Evolutionary conservation across 2,329 filamentous ascomycete genomes (phyloP).

Genomic region (Graphium sp.): DNA sequence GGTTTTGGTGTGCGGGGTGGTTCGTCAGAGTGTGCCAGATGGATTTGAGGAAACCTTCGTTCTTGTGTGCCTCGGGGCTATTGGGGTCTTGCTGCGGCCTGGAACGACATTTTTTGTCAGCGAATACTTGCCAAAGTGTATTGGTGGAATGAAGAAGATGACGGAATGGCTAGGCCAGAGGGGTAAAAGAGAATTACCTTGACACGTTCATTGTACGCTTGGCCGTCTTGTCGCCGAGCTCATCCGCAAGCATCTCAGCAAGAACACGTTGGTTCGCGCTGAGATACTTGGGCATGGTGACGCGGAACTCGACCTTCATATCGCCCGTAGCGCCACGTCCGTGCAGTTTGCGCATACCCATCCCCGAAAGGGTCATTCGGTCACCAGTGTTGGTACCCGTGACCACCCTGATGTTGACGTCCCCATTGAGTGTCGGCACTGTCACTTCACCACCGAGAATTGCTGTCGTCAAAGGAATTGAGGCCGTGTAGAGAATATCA

Average conservation of each 20-base stretch:
- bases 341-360: slow-evolving; percentile 83
- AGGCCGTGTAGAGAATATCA: slow-evolving; percentile 84
- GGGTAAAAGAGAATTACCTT: slow-evolving; percentile 22
- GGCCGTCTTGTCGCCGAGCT: slow-evolving; percentile 84
- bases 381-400: slow-evolving; percentile 90
- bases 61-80: slow-evolving; percentile 41
- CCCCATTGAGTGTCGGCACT: slow-evolving; percentile 78
- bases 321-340: slow-evolving; percentile 58
- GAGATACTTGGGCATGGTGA: slow-evolving; percentile 88
- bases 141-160: too few species aligned
- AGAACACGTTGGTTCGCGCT: slow-evolving; percentile 83
- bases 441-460: slow-evolving; percentile 79
- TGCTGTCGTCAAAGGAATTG: slow-evolving; percentile 82
- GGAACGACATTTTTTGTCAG: too few species aligned
- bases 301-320: slow-evolving; percentile 84
- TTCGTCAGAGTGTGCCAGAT: slow-evolving; percentile 90
- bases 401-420: slow-evolving; percentile 78
- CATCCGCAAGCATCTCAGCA: slow-evolving; percentile 88
- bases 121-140: too few species aligned
- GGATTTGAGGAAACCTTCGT: slow-evolving; percentile 82
- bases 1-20: slow-evolving; percentile 38
- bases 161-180: too few species aligned
- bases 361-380: slow-evolving; percentile 70
- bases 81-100: slow-evolving; percentile 7
- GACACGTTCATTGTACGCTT: slow-evolving; percentile 80